Evolutionary conservation across 1,284 basidiomycete genomes (phyloP).

Genomic region (Tylopilus orsonianus): DNA sequence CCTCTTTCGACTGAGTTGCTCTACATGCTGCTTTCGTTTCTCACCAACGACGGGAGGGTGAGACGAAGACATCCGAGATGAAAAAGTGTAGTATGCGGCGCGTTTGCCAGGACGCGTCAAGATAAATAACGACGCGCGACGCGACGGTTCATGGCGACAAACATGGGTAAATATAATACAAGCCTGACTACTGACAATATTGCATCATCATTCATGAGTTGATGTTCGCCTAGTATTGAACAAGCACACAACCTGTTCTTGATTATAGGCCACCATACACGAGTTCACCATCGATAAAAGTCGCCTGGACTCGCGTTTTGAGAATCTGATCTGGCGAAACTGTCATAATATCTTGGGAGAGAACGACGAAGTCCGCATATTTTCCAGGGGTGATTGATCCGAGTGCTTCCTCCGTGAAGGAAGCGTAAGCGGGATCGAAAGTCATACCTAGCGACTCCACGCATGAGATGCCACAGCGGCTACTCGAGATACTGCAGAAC

Average conservation of each 20-base stretch:
- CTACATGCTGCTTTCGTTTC: constrained; percentile 31
- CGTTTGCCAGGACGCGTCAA: no score
- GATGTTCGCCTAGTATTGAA: neutral
- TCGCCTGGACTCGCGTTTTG: constrained; percentile 68
- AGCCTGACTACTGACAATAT: no score
- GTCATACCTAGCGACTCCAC: constrained; percentile 53
- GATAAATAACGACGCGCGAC: neutral
- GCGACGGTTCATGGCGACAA: constrained; percentile 27
- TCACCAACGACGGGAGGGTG: constrained; percentile 24
- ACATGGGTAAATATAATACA: constrained; percentile 16
- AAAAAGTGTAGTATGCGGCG: neutral
- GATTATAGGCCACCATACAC: constrained; percentile 57
- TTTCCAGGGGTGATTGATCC: constrained; percentile 79
- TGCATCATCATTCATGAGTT: no score
- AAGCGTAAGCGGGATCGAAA: constrained; percentile 82
- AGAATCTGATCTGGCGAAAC: constrained; percentile 63
- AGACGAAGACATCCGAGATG: constrained; percentile 16
- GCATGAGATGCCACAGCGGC: constrained; percentile 5
- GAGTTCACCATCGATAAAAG: constrained; percentile 74
- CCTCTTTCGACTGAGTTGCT: constrained; percentile 36
- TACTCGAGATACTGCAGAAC: constrained; percentile 33
- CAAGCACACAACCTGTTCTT: neutral
- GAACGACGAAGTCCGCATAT: constrained; percentile 79
- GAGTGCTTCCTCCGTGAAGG: constrained; percentile 72
- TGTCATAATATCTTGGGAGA: constrained; percentile 81